Evolutionary conservation across 73 alveolate species (phyloP), one percentile per base, ranked within the genome.

Genomic region (Symbiodinium natans): DNA sequence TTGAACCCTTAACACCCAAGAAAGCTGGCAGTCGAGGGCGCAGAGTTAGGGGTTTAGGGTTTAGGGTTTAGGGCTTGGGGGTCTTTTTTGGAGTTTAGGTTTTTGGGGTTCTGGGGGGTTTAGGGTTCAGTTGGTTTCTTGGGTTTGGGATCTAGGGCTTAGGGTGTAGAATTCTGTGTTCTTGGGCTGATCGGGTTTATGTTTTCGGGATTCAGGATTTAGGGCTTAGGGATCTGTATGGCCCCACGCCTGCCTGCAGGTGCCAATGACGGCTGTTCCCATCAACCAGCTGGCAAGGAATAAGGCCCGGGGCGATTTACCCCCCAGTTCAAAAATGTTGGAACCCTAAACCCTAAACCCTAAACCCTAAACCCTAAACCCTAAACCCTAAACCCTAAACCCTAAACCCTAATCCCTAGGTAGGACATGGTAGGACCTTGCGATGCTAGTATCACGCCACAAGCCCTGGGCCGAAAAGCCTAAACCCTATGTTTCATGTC

Each of bases 251-350:
- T n/a, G n/a, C n/a, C n/a, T n/a, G n/a, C n/a, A 63, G 13, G 77
- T 31, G 0, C 1, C 17, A 34, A 86, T 86, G 94, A 56, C 94
- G 33, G 94, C 94, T 17, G 94, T 86, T 56, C 94, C 94, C 46
- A 86, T 86, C 59, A 86, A 86, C 63, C 94, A 86, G 41, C 59
- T 86, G 36, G 94, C 94, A 19, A 41, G 94, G 59, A 86, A 86
- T 84, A 86, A 86, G 94, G 94, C 41, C 25, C 38, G 74, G 63
- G 43, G 43, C 41, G 33, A 33, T 13, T 19, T 13, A 19, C 27
- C 71, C 71, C 27, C 10, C 10, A 13, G 71, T 13, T n/a, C n/a
- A n/a, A n/a, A n/a, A n/a, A n/a, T n/a, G n/a, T n/a, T n/a, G n/a
- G n/a, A n/a, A n/a, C n/a, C n/a, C n/a, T n/a, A n/a, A n/a, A n/a